These are phyloP conservation scores for Naganishia friedmannii DNA, from an alignment of 768 basidiomycete species.

Conservation along the genomic window DNA sequence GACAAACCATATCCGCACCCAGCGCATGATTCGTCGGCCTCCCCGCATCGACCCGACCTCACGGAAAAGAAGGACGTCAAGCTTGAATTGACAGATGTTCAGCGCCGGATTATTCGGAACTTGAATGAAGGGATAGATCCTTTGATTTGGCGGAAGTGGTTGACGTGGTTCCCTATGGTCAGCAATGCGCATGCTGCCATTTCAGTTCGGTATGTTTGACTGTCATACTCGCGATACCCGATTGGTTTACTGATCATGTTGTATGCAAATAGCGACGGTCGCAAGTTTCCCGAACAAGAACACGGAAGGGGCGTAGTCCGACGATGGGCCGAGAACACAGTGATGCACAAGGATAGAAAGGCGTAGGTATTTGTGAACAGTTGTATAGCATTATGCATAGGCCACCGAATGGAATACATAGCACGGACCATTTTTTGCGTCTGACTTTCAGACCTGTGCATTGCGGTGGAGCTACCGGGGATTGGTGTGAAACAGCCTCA, in stretches of 20 bases:
- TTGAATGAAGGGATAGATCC: conserved; percentile 36
- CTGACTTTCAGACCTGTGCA: too few relatives aligned
- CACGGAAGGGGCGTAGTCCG: conserved; percentile 39
- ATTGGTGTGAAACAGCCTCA: too few relatives aligned
- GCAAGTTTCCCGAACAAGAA: conserved; percentile 38
- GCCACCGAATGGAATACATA: too few relatives aligned
- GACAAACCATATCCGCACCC: conserved; percentile 18
- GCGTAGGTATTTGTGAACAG: background rate
- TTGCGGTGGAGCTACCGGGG: too few relatives aligned
- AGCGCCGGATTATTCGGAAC: conserved; percentile 40
- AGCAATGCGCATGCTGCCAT: conserved; percentile 43
- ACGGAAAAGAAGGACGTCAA: conserved; percentile 27
- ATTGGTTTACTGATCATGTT: background rate
- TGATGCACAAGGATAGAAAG: conserved; percentile 19
- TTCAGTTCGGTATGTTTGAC: conserved; percentile 40
- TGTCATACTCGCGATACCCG: too few relatives aligned
- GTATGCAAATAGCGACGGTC: conserved; percentile 35
- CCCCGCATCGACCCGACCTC: conserved; percentile 12
- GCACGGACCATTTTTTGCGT: too few relatives aligned
- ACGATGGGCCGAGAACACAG: conserved; percentile 37
- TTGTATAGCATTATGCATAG: too few relatives aligned
- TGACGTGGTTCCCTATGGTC: conserved; percentile 44
- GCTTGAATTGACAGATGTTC: conserved; percentile 34
- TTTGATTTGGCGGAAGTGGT: conserved; percentile 31
- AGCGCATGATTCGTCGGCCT: conserved; percentile 10